These are phyloP conservation scores for Leishmania guyanensis DNA, from an alignment of 208 protist species.

Conservation along the genomic window DNA sequence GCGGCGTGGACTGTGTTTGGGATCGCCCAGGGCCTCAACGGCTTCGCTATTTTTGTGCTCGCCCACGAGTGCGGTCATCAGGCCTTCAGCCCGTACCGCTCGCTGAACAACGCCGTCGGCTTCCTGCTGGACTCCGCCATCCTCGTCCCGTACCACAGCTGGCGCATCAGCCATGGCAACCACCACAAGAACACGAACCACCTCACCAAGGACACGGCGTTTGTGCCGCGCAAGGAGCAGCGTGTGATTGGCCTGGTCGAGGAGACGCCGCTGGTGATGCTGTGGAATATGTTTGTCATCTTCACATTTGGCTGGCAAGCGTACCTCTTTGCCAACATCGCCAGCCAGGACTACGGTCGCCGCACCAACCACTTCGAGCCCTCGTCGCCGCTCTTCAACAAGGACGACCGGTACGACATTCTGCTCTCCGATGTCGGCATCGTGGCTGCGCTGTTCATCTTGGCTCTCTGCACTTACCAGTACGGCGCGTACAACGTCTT, in stretches of 20 bases:
- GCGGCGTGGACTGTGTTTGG: conserved; percentile 68
- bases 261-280: conserved; percentile 65
- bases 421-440: conserved; percentile 77
- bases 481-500: conserved; percentile 65
- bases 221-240: conserved; percentile 71
- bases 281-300: conserved; percentile 60
- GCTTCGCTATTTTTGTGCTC: conserved; percentile 92
- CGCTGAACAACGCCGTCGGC: conserved; percentile 90
- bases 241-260: conserved; percentile 64
- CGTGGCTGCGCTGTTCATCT: conserved; percentile 42
- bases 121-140: conserved; percentile 86
- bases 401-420: conserved; percentile 66
- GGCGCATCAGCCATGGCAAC: conserved; percentile 91
- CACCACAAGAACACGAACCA: conserved; percentile 97
- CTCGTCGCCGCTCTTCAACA: conserved; percentile 75
- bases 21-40: conserved; percentile 83
- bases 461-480: conserved; percentile 42
- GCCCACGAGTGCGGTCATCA: conserved; percentile 96
- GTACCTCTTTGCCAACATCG: conserved; percentile 81
- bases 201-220: conserved; percentile 90
- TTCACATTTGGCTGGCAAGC: conserved; percentile 90
- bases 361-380: conserved; percentile 87
- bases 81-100: conserved; percentile 78
- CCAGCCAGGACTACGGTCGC: conserved; percentile 76
- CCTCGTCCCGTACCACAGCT: conserved; percentile 94